phyloP scores from a whole-genome alignment of 179 eudicot species.

The Drosera spatulata region DNA sequence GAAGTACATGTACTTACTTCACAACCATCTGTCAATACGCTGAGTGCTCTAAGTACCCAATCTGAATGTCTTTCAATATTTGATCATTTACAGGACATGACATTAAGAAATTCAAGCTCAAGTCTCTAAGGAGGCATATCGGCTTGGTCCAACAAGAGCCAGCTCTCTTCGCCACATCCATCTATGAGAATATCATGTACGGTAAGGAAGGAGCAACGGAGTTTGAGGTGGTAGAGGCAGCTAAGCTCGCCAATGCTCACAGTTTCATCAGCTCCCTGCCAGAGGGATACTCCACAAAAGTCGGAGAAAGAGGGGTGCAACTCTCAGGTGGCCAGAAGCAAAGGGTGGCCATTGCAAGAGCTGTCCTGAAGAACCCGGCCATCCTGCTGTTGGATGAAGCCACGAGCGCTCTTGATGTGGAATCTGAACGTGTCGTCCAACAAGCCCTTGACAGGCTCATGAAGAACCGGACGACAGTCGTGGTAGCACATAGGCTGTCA shows the following conservation, averaged over 20 bases:
- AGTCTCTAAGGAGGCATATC: conserved; percentile 67
- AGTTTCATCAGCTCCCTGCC: conserved; percentile 84
- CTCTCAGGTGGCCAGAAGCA: conserved; percentile 97
- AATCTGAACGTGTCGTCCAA: conserved; percentile 85
- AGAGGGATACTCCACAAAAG: conserved; percentile 83
- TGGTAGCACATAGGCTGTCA: conserved; percentile 90
- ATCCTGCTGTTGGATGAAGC: conserved; percentile 88
- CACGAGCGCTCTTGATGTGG: conserved; percentile 81
- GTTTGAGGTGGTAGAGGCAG: conserved; percentile 77
- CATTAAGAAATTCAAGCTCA: conserved; percentile 64
- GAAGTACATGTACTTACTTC: too few species aligned
- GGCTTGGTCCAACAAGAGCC: conserved; percentile 98
- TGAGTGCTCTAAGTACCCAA: background rate
- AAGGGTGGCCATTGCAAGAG: conserved; percentile 94
- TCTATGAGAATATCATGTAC: conserved; percentile 81
- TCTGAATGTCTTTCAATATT: background rate
- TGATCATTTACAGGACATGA: conserved; percentile 50
- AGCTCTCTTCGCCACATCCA: conserved; percentile 84
- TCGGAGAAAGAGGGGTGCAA: conserved; percentile 90
- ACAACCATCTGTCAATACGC: too few species aligned
- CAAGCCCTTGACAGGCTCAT: conserved; percentile 76
- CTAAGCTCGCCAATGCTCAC: conserved; percentile 88
- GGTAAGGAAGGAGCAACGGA: conserved; percentile 94
- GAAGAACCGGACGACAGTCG: conserved; percentile 73
- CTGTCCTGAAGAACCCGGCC: conserved; percentile 70